Base-by-base conservation (phyloP, 106 monocot species). In the Apostasia shenzhenica region DNA sequence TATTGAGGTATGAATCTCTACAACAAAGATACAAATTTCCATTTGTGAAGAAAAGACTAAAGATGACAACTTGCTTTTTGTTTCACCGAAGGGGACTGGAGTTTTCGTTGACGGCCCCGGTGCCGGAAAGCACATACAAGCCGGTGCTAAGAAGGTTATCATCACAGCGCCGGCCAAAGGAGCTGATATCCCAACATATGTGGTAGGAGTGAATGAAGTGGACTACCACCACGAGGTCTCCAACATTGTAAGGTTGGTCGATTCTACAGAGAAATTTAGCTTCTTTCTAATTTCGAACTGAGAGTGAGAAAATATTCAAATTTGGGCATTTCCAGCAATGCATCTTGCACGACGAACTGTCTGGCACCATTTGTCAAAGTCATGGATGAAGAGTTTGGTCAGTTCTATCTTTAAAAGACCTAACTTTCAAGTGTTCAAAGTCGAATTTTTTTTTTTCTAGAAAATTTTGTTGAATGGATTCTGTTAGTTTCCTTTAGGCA, bases 91-190 rank as follows among this genome's bases (percentile, higher is more conserved):
- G 95, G 95, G 95, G 7, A 97, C 95, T 26, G 95, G 95, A 79
- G 95, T 97, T n/a, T 97, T 97, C 71, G 95, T 97, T 4, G 95
- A 97, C 60, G 95, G 95, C 38, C 95, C 95, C 0, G 95, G 95
- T 51, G 95, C 95, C 1, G 95, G 95, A 26, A 97, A 97, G 72
- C 95, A 97, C 82, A 79, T 97, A 44, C 92, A 97, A 73, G 95
- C 92, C n/a, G 95, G 92, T 8, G 95, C 95, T 5, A 97, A 79
- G 86, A 97, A 97, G 84, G 95, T 97, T 48, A 84, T 97, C 52
- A 97, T 97, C 69, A 97, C 95, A 1, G 92, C 95, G 37, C 95
- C 95, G 3, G 95, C 92, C 4, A 97, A 97, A 72, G 92, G 95
- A 11, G 94, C 91, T 9, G 94, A 95, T 64, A 97, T 97, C 46